These are phyloP conservation scores for Mollisia scopiformis DNA, from an alignment of 2,329 filamentous ascomycete genomes.

Conservation along the genomic window DNA sequence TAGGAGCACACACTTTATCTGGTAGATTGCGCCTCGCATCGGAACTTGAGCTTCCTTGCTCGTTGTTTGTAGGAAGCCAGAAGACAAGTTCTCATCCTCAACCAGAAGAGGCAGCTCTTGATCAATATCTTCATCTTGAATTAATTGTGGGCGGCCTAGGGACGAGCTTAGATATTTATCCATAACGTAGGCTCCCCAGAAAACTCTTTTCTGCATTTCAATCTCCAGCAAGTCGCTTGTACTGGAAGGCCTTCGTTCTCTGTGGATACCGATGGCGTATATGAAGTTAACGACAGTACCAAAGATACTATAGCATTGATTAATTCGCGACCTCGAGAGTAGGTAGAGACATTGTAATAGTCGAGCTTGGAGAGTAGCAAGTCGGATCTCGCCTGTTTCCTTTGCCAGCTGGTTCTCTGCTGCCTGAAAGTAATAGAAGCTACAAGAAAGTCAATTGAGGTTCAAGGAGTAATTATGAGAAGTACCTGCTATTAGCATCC, in stretches of 20 bases:
- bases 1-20: slow-evolving; percentile 17
- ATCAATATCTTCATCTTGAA: slow-evolving; percentile 66
- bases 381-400: slow-evolving; percentile 54
- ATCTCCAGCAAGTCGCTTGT: slow-evolving; percentile 38
- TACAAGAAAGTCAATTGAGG: neutral
- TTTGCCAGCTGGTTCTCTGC: slow-evolving; percentile 44
- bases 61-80: slow-evolving; percentile 1
- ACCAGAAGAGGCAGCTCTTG: slow-evolving; percentile 58
- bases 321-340: slow-evolving; percentile 59
- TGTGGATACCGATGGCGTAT: slow-evolving; percentile 47
- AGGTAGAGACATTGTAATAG: slow-evolving; percentile 61
- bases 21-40: slow-evolving; percentile 11
- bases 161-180: slow-evolving; percentile 67
- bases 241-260: slow-evolving; percentile 35
- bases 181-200: slow-evolving; percentile 65
- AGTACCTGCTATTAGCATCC: slow-evolving; percentile 12
- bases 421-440: slow-evolving; percentile 43
- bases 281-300: slow-evolving; percentile 58
- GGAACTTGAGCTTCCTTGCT: slow-evolving; percentile 36
- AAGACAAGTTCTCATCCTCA: slow-evolving; percentile 59
- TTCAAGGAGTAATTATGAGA: neutral
- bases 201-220: slow-evolving; percentile 59
- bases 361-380: slow-evolving; percentile 60
- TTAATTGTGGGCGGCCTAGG: slow-evolving; percentile 61
- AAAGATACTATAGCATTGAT: slow-evolving; percentile 63